phyloP scores from a whole-genome alignment of 139 green algal genomes.

The Tetradesmus lagerheimii region DNA sequence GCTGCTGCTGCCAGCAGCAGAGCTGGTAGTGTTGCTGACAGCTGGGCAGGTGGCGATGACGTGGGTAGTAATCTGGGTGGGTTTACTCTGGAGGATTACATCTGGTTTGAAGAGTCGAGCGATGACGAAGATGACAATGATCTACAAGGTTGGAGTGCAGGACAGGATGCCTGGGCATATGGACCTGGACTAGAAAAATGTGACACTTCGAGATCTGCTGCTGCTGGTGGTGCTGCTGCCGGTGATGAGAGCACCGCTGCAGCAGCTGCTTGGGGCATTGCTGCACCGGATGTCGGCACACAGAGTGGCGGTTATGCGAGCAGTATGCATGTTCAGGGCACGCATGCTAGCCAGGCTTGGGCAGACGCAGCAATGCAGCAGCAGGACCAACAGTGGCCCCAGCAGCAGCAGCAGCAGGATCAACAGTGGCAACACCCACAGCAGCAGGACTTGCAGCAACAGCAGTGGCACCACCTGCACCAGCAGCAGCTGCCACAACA shows the following conservation, averaged over 20 bases:
- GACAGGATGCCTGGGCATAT: background rate
- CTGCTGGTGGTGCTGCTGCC: background rate
- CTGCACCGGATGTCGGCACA: background rate
- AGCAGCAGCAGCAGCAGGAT: conserved; percentile 14
- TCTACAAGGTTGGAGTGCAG: background rate
- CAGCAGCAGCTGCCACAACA: background rate
- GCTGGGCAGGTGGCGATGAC: background rate
- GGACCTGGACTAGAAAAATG: background rate
- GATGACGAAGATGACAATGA: background rate
- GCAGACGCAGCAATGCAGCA: background rate
- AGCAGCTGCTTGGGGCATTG: no score
- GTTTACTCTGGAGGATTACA: background rate
- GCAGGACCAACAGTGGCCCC: background rate
- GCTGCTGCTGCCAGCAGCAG: background rate
- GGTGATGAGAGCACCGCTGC: background rate
- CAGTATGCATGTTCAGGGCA: background rate
- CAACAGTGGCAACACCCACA: background rate
- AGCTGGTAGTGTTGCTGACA: background rate
- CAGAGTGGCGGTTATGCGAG: background rate
- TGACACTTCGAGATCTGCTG: no score
- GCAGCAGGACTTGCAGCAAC: background rate
- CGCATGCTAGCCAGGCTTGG: background rate
- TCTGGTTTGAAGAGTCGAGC: background rate
- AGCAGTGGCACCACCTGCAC: background rate
- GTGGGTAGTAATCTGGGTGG: background rate